Conservation (phyloP, 2,329 filamentous ascomycete genomes). For the Sporothrix pallida region DNA sequence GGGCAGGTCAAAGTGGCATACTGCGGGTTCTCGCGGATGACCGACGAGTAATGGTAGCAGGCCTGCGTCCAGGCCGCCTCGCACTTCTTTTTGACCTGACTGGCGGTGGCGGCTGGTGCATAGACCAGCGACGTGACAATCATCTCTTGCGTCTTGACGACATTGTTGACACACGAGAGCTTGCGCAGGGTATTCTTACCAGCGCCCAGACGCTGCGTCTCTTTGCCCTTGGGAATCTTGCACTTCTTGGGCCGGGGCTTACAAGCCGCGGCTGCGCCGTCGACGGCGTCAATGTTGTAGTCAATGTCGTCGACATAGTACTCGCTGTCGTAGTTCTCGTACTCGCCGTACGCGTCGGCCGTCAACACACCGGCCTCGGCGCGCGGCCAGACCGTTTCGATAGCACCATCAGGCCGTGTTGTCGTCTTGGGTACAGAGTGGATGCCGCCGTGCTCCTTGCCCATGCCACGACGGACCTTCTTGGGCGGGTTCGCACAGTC, state of each 20-base stretch:
- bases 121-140: conserved; percentile 38
- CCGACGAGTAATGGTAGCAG: conserved; percentile 41
- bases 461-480: conserved; percentile 3
- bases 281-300: neutral
- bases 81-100: conserved; percentile 34
- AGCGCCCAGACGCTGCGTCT: conserved; percentile 17
- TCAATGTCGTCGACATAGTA: conserved; percentile 18
- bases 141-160: conserved; percentile 34
- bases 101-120: conserved; percentile 27
- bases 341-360: conserved; percentile 11
- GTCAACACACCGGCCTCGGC: neutral
- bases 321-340: conserved; percentile 18
- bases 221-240: conserved; percentile 32
- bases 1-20: conserved; percentile 35
- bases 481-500: neutral
- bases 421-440: neutral
- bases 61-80: conserved; percentile 37
- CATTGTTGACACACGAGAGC: conserved; percentile 35
- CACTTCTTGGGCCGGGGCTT: conserved; percentile 32
- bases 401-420: conserved; percentile 1
- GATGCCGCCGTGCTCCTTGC: neutral
- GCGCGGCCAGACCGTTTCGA: conserved; percentile 17
- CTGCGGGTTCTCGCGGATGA: conserved; percentile 34
- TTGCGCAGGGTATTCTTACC: conserved; percentile 37
- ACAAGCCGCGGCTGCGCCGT: neutral